Evolutionary conservation across 2,329 filamentous ascomycete genomes (phyloP).

Genomic region (Westerdykella sp.): DNA sequence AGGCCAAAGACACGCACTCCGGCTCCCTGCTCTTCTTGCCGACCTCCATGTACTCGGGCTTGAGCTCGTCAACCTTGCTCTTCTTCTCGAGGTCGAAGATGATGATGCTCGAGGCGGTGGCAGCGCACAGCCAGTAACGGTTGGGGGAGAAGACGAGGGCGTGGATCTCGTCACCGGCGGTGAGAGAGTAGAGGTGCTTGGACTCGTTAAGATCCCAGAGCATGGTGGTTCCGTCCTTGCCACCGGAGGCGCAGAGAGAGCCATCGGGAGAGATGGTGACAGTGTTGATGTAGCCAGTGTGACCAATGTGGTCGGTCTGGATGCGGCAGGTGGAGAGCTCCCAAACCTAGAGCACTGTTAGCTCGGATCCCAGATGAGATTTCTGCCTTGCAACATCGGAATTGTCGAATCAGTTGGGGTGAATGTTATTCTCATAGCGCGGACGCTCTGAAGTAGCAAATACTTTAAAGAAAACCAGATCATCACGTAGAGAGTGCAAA

Average conservation of each 20-base stretch:
- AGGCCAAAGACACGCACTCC: conserved; percentile 95
- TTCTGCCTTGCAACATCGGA: conserved; percentile 5
- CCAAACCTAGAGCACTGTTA: conserved; percentile 70
- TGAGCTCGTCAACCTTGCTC: conserved; percentile 99
- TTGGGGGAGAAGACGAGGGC: conserved; percentile 99
- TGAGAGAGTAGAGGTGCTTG: conserved; percentile 99
- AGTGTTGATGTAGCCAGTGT: conserved; percentile 99
- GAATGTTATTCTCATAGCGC: conserved; percentile 96
- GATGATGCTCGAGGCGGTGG: conserved; percentile 96
- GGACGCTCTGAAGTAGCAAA: conserved; percentile 99
- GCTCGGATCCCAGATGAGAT: conserved; percentile 7
- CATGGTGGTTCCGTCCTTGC: conserved; percentile 99
- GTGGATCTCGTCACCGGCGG: conserved; percentile 99
- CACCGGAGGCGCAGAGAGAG: conserved; percentile 96
- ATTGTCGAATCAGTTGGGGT: conserved; percentile 70
- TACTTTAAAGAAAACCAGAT: conserved; percentile 79
- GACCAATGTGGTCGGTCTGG: conserved; percentile 99
- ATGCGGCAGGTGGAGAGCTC: conserved; percentile 98
- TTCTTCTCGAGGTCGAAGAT: conserved; percentile 99
- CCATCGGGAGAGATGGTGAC: conserved; percentile 99
- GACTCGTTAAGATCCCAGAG: conserved; percentile 99
- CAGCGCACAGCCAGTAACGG: conserved; percentile 99
- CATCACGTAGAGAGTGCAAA: conserved; percentile 65
- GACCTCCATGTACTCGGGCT: conserved; percentile 92
- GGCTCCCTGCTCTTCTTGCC: conserved; percentile 99